Evolutionary conservation across 257 asterid species (phyloP).

Genomic region (Solanum paucissectum): DNA sequence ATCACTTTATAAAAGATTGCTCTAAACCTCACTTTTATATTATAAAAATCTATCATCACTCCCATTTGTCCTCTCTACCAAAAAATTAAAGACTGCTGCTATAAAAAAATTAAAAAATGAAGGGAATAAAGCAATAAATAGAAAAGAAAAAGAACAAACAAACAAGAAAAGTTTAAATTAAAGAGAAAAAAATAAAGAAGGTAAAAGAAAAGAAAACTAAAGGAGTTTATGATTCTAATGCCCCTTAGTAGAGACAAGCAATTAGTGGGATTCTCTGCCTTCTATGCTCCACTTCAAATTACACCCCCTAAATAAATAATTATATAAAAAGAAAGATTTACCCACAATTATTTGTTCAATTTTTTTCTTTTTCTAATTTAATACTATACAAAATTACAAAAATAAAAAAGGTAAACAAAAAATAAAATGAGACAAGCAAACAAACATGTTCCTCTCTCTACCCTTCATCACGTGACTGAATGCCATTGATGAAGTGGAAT

Average conservation of each 20-base stretch:
- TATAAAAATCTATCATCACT: constrained; percentile 15
- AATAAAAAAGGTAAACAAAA: background rate
- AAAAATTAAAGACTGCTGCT: constrained; percentile 3
- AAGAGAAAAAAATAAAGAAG: background rate
- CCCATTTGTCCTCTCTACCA: constrained; percentile 26
- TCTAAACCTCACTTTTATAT: constrained; percentile 24
- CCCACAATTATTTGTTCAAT: constrained; percentile 14
- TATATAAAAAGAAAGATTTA: background rate
- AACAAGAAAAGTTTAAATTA: constrained; percentile 25
- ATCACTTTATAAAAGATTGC: constrained; percentile 37
- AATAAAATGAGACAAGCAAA: background rate
- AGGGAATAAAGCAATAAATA: constrained; percentile 38
- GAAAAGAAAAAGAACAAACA: constrained; percentile 26
- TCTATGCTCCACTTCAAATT: constrained; percentile 2
- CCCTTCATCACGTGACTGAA: background rate
- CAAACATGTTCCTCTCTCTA: background rate
- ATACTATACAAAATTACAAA: background rate
- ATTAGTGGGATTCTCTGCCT: constrained; percentile 28
- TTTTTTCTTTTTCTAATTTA: background rate
- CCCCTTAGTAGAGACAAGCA: constrained; percentile 19
- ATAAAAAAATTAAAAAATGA: constrained; percentile 3
- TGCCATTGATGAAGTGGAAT: background rate
- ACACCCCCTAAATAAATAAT: background rate
- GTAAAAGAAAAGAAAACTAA: constrained; percentile 13
- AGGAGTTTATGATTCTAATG: constrained; percentile 7